These are phyloP conservation scores for Plectosphaerella sp. DNA, from an alignment of 2,329 filamentous ascomycete genomes.

Conservation along the genomic window DNA sequence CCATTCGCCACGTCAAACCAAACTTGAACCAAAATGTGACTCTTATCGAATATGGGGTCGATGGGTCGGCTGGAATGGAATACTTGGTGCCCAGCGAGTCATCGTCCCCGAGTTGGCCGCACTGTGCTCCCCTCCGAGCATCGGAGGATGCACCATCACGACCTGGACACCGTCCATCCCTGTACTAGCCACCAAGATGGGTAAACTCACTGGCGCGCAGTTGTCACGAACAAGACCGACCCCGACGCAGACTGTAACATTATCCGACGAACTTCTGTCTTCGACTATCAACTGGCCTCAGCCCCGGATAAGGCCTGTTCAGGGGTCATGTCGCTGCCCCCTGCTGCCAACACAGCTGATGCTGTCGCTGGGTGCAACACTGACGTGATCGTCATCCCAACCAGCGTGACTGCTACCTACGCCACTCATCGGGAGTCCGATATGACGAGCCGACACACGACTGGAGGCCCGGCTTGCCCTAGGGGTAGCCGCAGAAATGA, in stretches of 20 bases:
- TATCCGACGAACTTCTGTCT: too few species aligned
- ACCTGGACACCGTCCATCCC: too few species aligned
- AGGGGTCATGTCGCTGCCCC: slow-evolving; percentile 16
- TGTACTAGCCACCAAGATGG: too few species aligned
- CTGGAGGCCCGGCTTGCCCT: slow-evolving; percentile 17
- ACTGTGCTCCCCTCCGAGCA: slow-evolving; percentile 2
- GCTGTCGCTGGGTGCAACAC: slow-evolving; percentile 56
- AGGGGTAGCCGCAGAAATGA: neutral
- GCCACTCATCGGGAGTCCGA: slow-evolving; percentile 35
- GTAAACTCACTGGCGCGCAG: too few species aligned
- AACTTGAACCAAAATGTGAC: too few species aligned
- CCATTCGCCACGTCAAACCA: too few species aligned
- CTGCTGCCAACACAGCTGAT: slow-evolving; percentile 55
- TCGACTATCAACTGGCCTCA: too few species aligned
- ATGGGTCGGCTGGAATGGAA: neutral
- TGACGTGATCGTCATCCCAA: slow-evolving; percentile 45
- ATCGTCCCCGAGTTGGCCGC: neutral
- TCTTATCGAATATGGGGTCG: neutral
- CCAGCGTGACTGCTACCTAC: slow-evolving; percentile 33
- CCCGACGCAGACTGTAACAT: too few species aligned
- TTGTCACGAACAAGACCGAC: too few species aligned
- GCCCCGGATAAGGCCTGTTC: neutral
- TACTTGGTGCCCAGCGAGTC: too few species aligned
- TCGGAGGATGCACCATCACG: neutral
- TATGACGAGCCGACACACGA: slow-evolving; percentile 24